A percentile compares a stretch with the other conserved stretches of the same genome.
Conservation (phyloP, 768 basidiomycete genomes). For the Lactarius sanguifluus region DNA sequence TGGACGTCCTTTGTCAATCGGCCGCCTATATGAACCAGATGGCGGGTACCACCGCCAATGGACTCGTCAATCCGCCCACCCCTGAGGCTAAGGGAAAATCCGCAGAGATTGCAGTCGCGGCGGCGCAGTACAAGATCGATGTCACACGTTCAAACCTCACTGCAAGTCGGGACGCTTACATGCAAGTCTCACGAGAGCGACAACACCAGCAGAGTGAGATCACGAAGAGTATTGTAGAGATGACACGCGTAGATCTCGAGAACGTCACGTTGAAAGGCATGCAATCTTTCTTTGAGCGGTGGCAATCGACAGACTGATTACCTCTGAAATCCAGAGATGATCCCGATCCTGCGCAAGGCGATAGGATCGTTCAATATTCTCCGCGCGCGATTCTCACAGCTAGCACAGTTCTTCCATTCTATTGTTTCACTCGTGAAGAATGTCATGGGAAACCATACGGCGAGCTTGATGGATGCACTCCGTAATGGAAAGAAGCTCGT, state of each 20-base stretch:
- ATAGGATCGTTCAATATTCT: conserved; percentile 11
- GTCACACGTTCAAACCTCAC: conserved; percentile 2
- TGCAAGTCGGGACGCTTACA: conserved; percentile 6
- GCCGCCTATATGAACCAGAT: conserved; percentile 6
- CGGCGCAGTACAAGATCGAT: background rate
- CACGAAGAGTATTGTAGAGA: conserved; percentile 3
- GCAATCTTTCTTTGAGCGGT: background rate
- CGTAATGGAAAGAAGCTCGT: conserved; percentile 3
- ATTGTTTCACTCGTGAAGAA: conserved; percentile 8
- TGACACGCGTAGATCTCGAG: conserved; percentile 7
- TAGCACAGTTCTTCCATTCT: conserved; percentile 4
- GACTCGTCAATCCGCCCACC: conserved; percentile 2
- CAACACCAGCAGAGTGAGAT: conserved; percentile 14
- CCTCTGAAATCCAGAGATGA: background rate
- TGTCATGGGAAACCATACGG: conserved; percentile 1
- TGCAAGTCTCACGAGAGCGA: conserved; percentile 5
- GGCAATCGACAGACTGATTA: background rate
- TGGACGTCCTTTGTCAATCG: conserved; percentile 1
- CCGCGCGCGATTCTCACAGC: conserved; percentile 8
- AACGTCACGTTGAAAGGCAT: conserved; percentile 1
- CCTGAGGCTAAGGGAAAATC: conserved; percentile 4
- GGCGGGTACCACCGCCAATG: conserved; percentile 8
- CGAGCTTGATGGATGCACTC: background rate
- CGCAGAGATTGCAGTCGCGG: conserved; percentile 9
- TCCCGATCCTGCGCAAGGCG: conserved; percentile 5